Evolutionary conservation across 2,329 filamentous ascomycete species (phyloP), one percentile per base, ranked within the genome.

Genomic region (Capronia epimyces): DNA sequence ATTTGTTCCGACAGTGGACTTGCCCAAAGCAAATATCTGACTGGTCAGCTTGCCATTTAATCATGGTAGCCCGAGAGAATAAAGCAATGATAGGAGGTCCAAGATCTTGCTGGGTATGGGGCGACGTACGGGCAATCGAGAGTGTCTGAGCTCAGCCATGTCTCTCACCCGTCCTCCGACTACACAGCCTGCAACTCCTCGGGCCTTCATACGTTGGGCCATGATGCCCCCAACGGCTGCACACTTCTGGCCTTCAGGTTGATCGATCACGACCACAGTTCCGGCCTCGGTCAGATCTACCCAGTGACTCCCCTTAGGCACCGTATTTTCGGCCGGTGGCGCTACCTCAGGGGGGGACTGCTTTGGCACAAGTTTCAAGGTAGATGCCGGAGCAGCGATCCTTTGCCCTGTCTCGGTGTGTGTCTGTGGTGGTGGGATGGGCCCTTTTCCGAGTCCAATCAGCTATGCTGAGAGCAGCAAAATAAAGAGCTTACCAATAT

Each of bases 141-240:
- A 77, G 13, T 66, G 73, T 48, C 69, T 72, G 52, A 87, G 40
- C 62, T 86, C 81, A 13, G 68, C 70, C 15, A 88, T 61, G 69
- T 89, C 86, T 54, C 86, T 74, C 4, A 84, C 78, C 32, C 85
- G 71, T 1, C 86, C 86, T 58, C 81, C 76, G 6, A 87, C 81
- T n/a, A 89, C 69, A 9, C 84, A 75, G 2, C 76, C 84, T 58
- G 73, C 72, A 15, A 78, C 79, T 12, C 79, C 78, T 9, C 83
- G 72, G 12, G 76, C 65, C 61, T 81, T 80, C 77, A 89, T 85
- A 16, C 86, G 74, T 24, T 78, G 71, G 3, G 83, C 86, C 78
- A 89, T 86, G 57, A 89, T 87, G 15, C 86, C 86, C n/a, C 86
- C 86, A 4, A 87, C 76, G 6, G 87, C 76, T 4, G 86, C 86